Conservation (phyloP, 495 filamentous ascomycete genomes). For the Filosporella fistucella region DNA sequence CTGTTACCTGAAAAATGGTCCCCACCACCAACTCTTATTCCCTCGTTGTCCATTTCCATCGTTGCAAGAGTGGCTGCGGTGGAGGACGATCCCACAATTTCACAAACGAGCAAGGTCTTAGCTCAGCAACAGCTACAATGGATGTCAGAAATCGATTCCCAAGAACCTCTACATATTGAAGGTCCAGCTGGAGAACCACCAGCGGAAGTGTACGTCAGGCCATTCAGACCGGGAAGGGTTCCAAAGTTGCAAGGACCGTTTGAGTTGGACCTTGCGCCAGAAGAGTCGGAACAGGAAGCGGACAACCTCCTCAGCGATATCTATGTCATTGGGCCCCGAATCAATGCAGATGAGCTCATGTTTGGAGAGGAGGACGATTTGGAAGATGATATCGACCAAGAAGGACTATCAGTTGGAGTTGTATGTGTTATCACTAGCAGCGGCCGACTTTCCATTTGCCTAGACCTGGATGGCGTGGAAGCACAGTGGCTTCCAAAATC, state of each 20-base stretch:
- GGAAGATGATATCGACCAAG: constrained; percentile 51
- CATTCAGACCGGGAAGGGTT: constrained; percentile 62
- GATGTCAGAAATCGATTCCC: constrained; percentile 75
- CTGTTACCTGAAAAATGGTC: constrained; percentile 79
- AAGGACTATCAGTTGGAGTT: constrained; percentile 65
- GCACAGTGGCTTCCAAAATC: constrained; percentile 75
- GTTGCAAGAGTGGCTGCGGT: constrained; percentile 58
- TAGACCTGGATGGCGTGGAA: constrained; percentile 76
- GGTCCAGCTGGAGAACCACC: constrained; percentile 31
- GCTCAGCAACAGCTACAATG: constrained; percentile 71
- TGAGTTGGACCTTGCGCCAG: constrained; percentile 57
- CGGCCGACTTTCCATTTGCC: constrained; percentile 70
- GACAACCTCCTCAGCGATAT: constrained; percentile 58
- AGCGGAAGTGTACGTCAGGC: constrained; percentile 64
- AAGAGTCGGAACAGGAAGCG: constrained; percentile 62
- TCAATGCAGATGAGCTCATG: constrained; percentile 54
- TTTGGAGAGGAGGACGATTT: constrained; percentile 55
- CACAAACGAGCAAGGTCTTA: constrained; percentile 54
- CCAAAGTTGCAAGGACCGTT: constrained; percentile 86
- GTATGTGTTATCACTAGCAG: constrained; percentile 71
- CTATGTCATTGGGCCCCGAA: constrained; percentile 45
- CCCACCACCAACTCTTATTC: constrained; percentile 67
- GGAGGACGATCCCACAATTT: constrained; percentile 50
- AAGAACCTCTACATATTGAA: constrained; percentile 57
- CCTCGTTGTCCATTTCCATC: constrained; percentile 71